Evolutionary conservation across 768 basidiomycete genomes (phyloP).

Genomic region (Tricholoma hemisulphureum): DNA sequence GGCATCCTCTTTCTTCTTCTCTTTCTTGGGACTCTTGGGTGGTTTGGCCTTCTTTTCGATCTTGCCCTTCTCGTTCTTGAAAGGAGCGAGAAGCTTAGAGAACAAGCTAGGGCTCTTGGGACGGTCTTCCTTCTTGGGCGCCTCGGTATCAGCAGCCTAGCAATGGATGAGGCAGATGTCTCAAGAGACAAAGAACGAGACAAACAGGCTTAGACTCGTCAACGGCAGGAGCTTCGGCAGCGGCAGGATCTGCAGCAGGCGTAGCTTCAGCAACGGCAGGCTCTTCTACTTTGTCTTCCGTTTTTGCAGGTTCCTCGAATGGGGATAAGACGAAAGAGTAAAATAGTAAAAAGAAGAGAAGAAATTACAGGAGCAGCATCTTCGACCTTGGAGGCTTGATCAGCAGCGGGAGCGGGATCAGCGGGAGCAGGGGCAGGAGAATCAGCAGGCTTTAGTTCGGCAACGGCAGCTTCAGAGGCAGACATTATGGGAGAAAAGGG

Average conservation of each 20-base stretch:
- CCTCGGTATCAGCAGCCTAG: conserved; percentile 45
- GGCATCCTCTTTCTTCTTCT: conserved; percentile 75
- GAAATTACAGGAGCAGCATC: conserved; percentile 25
- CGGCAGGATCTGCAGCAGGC: conserved; percentile 18
- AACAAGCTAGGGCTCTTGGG: conserved; percentile 81
- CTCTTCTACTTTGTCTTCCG: conserved; percentile 38
- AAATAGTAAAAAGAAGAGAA: background rate
- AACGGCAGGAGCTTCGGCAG: conserved; percentile 19
- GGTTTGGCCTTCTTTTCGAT: conserved; percentile 61
- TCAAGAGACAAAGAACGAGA: conserved; percentile 7
- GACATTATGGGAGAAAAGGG: conserved; percentile 76
- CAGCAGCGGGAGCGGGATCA: conserved; percentile 50
- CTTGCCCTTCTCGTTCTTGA: conserved; percentile 69
- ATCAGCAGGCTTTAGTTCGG: conserved; percentile 55
- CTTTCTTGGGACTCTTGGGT: conserved; percentile 78
- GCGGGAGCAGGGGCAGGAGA: conserved; percentile 33
- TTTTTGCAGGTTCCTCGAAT: conserved; percentile 31
- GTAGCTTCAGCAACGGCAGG: conserved; percentile 16
- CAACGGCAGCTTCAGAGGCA: conserved; percentile 61
- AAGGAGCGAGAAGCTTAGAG: conserved; percentile 73
- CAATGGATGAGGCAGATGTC: conserved; percentile 8
- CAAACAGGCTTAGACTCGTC: conserved; percentile 42
- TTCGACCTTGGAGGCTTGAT: conserved; percentile 48
- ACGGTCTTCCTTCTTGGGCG: conserved; percentile 71
- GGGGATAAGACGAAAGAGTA: background rate